Percentiles rank a stretch among this genome's conserved stretches.
phyloP scores from a whole-genome alignment of 2,329 filamentous ascomycete species.

The Claviceps quebecensis region DNA sequence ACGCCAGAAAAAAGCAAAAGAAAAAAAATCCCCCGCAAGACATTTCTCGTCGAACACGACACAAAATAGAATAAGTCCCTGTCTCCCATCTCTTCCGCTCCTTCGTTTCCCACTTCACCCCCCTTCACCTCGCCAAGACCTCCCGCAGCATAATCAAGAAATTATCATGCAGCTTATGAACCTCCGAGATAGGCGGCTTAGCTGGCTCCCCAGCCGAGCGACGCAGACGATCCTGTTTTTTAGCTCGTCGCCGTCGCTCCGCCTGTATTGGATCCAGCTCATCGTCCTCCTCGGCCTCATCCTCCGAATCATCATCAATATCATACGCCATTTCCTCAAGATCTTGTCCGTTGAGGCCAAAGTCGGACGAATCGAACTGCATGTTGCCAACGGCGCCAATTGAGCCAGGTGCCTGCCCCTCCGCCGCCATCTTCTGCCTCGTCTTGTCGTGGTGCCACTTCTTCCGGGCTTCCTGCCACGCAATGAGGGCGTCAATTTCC shows the following conservation, averaged over 20 bases:
- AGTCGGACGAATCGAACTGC: slow-evolving; percentile 67
- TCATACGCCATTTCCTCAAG: slow-evolving; percentile 75
- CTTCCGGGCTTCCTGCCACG: slow-evolving; percentile 91
- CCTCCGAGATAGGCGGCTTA: slow-evolving; percentile 67
- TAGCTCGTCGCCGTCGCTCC: slow-evolving; percentile 64
- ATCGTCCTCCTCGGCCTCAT: slow-evolving; percentile 62
- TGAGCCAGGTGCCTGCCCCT: slow-evolving; percentile 36
- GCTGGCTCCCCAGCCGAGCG: slow-evolving; percentile 69
- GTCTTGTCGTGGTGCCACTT: slow-evolving; percentile 99
- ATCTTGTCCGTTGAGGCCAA: slow-evolving; percentile 78
- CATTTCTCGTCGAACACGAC: too few species aligned
- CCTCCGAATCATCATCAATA: slow-evolving; percentile 50
- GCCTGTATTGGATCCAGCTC: slow-evolving; percentile 77
- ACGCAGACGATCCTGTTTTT: slow-evolving; percentile 66
- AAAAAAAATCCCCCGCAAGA: neutral
- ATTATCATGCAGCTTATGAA: slow-evolving; percentile 64
- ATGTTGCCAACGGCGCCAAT: slow-evolving; percentile 36
- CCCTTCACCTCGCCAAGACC: slow-evolving; percentile 50
- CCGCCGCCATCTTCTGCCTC: slow-evolving; percentile 94
- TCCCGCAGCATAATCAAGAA: slow-evolving; percentile 72
- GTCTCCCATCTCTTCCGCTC: neutral
- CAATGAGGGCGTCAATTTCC: slow-evolving; percentile 76
- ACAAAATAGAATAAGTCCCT: too few species aligned
- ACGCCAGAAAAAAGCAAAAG: neutral
- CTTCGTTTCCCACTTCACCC: neutral